Percentiles rank a stretch among this genome's conserved stretches.
Conservation (phyloP, 306 rosid species). For the Cucurbita pepo region DNA sequence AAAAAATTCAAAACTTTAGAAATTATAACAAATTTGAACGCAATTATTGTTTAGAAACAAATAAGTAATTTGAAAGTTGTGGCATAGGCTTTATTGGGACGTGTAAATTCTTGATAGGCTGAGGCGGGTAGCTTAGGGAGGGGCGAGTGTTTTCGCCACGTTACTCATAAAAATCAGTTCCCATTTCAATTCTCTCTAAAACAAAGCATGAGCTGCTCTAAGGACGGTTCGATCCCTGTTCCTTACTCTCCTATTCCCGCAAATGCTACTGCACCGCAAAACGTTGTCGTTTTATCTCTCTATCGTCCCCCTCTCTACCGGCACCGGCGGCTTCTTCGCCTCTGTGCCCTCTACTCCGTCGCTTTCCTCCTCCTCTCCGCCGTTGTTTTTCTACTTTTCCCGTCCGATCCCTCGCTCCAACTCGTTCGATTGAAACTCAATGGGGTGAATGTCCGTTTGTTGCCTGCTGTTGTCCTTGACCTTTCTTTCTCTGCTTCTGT, state of each 20-base stretch:
- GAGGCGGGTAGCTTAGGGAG: background rate
- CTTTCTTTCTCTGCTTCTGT: conserved; percentile 46
- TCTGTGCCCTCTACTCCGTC: conserved; percentile 10
- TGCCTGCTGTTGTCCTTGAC: conserved; percentile 37
- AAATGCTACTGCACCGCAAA: conserved; percentile 12
- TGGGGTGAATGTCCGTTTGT: conserved; percentile 28
- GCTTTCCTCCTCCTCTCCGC: conserved; percentile 22
- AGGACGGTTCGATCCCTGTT: conserved; percentile 11
- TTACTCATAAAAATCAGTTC: background rate
- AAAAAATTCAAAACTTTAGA: too few relatives aligned
- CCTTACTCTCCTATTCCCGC: conserved; percentile 41
- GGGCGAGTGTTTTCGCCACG: background rate
- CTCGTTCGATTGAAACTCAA: conserved; percentile 42
- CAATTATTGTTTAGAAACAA: too few relatives aligned
- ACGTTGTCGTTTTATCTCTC: conserved; percentile 48
- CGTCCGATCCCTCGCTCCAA: conserved; percentile 49
- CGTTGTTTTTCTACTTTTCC: conserved; percentile 36
- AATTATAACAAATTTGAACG: too few relatives aligned
- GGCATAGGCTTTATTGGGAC: background rate
- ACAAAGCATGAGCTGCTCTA: conserved; percentile 23
- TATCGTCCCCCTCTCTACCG: conserved; percentile 8
- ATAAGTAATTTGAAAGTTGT: too few relatives aligned
- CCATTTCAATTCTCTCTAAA: background rate
- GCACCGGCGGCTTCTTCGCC: conserved; percentile 3
- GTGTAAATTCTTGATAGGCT: background rate